Evolutionary conservation across 2,329 filamentous ascomycete genomes (phyloP).

Genomic region (Biscogniauxia mediterranea): DNA sequence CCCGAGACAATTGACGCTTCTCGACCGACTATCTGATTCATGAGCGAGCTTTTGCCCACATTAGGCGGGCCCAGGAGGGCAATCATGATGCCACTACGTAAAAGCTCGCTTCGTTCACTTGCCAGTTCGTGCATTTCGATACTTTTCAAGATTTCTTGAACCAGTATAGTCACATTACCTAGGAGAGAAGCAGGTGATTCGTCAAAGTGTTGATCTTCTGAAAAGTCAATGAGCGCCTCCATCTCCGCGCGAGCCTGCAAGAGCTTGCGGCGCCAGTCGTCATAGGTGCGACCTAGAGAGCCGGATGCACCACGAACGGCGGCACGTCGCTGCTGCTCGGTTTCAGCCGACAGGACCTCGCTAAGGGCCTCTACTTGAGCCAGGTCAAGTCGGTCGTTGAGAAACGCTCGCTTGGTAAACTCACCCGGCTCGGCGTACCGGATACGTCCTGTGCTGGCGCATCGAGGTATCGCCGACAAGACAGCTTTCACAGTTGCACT

Average conservation of each 20-base stretch:
- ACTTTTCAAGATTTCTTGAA: conserved; percentile 57
- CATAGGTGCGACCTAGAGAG: conserved; percentile 71
- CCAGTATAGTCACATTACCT: conserved; percentile 63
- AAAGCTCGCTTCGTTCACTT: conserved; percentile 76
- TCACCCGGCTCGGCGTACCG: conserved; percentile 94
- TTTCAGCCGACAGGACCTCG: conserved; percentile 66
- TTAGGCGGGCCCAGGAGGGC: conserved; percentile 90
- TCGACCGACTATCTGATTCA: conserved; percentile 85
- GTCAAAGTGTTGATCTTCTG: conserved; percentile 96
- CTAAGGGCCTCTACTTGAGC: conserved; percentile 74
- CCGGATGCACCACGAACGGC: conserved; percentile 77
- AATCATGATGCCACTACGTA: conserved; percentile 81
- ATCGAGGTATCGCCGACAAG: conserved; percentile 69
- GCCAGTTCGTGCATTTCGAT: conserved; percentile 72
- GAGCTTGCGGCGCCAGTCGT: conserved; percentile 74
- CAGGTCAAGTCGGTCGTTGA: conserved; percentile 80
- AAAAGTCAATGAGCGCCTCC: conserved; percentile 95
- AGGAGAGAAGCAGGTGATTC: conserved; percentile 75
- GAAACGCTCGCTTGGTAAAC: conserved; percentile 89
- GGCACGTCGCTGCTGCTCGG: conserved; percentile 87
- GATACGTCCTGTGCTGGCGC: conserved; percentile 42
- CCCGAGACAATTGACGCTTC: conserved; percentile 94
- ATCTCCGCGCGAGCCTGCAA: conserved; percentile 84
- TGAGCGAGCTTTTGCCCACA: conserved; percentile 88
- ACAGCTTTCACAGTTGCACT: conserved; percentile 86